A percentile compares a stretch with the other conserved stretches of the same genome.
phyloP scores from a whole-genome alignment of 352 stramenopile species.

The Globisporangium iwayamae region DNA sequence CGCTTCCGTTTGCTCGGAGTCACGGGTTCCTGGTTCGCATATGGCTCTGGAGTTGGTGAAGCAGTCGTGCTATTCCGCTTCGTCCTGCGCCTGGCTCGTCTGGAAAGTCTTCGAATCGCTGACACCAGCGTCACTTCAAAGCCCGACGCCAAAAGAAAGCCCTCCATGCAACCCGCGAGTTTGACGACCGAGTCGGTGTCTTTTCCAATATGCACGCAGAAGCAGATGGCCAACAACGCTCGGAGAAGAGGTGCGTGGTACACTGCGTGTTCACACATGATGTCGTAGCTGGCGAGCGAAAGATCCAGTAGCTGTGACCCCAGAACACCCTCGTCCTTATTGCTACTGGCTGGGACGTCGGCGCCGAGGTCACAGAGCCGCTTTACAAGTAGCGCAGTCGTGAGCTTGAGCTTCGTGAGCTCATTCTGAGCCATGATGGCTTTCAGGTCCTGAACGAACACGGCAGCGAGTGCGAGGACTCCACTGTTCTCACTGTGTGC shows the following conservation, averaged over 20 bases:
- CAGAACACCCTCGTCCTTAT: background rate
- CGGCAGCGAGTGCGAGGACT: slow-evolving; percentile 27
- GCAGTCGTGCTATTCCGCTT: background rate
- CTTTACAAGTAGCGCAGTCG: slow-evolving; percentile 35
- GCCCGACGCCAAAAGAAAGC: slow-evolving; percentile 36
- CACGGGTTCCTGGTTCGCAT: slow-evolving; percentile 3
- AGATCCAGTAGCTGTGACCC: slow-evolving; percentile 2
- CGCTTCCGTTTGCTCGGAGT: slow-evolving; percentile 14
- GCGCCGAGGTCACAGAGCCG: slow-evolving; percentile 29
- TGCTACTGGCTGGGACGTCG: background rate
- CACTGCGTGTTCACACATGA: slow-evolving; percentile 68
- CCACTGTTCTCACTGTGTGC: slow-evolving; percentile 5
- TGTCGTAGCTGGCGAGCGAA: slow-evolving; percentile 32
- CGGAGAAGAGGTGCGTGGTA: slow-evolving; percentile 56
- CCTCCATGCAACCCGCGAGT: slow-evolving; percentile 34
- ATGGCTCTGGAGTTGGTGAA: background rate
- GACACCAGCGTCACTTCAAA: slow-evolving; percentile 19
- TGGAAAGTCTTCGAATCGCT: background rate
- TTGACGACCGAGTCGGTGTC: slow-evolving; percentile 23
- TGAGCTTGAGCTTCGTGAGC: slow-evolving; percentile 42
- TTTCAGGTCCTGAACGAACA: slow-evolving; percentile 37
- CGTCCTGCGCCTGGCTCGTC: background rate
- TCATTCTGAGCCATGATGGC: slow-evolving; percentile 25
- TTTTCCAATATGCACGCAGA: slow-evolving; percentile 26
- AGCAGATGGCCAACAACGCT: slow-evolving; percentile 36